Conservation (phyloP, 768 basidiomycete genomes). For the Russula earlei region DNA sequence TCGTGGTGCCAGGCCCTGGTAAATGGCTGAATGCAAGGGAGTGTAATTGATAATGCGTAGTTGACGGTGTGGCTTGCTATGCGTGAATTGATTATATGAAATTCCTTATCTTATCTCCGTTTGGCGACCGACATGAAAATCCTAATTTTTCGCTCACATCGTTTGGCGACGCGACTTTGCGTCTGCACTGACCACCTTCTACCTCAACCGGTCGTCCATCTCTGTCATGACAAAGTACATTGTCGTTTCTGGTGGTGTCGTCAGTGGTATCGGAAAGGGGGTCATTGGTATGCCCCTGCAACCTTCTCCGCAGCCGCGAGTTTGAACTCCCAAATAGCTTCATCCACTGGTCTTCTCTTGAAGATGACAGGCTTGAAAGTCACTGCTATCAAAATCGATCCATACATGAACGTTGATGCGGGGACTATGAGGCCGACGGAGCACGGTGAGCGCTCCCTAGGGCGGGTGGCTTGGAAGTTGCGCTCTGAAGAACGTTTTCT, state of each 20-base stretch:
- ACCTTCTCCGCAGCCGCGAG: conserved; percentile 21
- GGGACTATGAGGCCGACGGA: conserved; percentile 98
- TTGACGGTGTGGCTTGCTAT: too few species aligned
- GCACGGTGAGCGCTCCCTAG: conserved; percentile 56
- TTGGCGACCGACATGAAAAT: not conserved
- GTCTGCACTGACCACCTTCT: not conserved
- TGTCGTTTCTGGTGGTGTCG: conserved; percentile 91
- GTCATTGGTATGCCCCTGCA: conserved; percentile 71
- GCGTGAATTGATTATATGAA: too few species aligned
- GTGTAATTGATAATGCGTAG: too few species aligned
- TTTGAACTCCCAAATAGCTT: conserved; percentile 46
- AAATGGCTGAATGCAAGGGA: too few species aligned
- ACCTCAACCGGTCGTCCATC: not conserved
- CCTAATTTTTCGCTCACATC: not conserved
- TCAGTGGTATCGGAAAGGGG: conserved; percentile 98
- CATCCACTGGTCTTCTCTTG: conserved; percentile 89
- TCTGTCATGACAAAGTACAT: conserved; percentile 86
- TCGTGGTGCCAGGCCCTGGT: too few species aligned
- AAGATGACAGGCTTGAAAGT: conserved; percentile 95
- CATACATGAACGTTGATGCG: conserved; percentile 99
- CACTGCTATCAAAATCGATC: conserved; percentile 99
- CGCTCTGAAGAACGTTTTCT: not conserved
- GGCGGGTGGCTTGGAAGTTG: not conserved
- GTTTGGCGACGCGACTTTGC: not conserved
- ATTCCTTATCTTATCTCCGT: conserved; percentile 7